Evolutionary conservation across 2,329 filamentous ascomycete species (phyloP), one percentile per base, ranked within the genome.

Genomic region (Aspergillus sp.): DNA sequence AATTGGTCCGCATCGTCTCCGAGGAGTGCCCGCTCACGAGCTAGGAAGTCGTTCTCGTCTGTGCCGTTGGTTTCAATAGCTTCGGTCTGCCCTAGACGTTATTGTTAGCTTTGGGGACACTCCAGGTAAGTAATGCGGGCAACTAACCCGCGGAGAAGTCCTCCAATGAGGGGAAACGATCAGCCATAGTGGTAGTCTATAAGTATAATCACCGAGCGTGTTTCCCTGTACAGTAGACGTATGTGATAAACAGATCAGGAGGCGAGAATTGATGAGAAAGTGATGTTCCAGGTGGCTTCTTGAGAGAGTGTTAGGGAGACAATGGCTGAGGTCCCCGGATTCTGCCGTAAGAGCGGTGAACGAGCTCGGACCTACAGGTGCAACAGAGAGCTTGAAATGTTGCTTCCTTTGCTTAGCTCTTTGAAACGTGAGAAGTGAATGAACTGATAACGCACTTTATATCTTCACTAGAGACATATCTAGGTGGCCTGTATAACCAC

Each of bases 1-100:
- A 99, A 99, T 79, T 93, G 90, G 68, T 92, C 85, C 60, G 95
- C 95, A 75, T 98, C 95, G 63, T 96, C 95, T 64, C 95, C 95
- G 7, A 99, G 86, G 17, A 89, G 78, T 61, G 92, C 95, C 71
- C 92, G 91, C 80, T 99, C 95, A 66, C 93, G 90, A 62, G 90
- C 87, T 49, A 98, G 86, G 75, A 99, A 98, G 77, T 96, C 91
- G 70, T 91, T 87, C 62, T 85, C 82, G 33, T 88, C 87, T 89
- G 77, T 62, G 58, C 66, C 65, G 47, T 68, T 70, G 61, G 58
- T 67, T 35, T 73, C 68, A 43, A 66, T 66, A 58, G 69, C 62
- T 56, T 69, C 68, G 21, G 70, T 73, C 62, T 74, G 73, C 50
- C 73, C 71, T 77, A 62, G 51, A 63, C 14, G 58, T 35, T 21